These are phyloP conservation scores for Phalaenopsis equestris DNA, from an alignment of 106 monocot species.

Conservation along the genomic window DNA sequence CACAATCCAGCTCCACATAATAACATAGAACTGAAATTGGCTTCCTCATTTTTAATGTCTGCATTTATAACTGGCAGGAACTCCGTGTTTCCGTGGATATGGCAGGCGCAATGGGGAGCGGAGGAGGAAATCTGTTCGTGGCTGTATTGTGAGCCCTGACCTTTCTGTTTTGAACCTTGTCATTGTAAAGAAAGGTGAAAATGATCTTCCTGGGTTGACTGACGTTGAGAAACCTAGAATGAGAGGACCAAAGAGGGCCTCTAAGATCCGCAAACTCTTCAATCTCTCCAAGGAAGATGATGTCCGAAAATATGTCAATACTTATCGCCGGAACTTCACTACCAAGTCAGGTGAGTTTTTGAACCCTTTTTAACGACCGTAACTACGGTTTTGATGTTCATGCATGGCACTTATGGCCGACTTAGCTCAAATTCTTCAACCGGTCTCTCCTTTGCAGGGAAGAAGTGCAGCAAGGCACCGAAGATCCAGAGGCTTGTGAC, in stretches of 20 bases:
- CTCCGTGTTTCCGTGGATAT: constrained; percentile 25
- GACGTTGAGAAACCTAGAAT: constrained; percentile 28
- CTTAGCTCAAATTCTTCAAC: too few relatives aligned
- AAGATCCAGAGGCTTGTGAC: constrained; percentile 31
- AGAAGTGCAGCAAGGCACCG: constrained; percentile 22
- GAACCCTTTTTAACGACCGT: not conserved
- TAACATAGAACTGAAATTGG: too few relatives aligned
- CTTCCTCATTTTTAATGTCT: too few relatives aligned
- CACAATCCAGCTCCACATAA: too few relatives aligned
- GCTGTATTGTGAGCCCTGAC: constrained; percentile 27
- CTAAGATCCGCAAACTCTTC: constrained; percentile 27
- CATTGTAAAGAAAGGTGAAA: constrained; percentile 30
- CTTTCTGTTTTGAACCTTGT: constrained; percentile 25
- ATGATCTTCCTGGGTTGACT: constrained; percentile 26
- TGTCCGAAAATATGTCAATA: constrained; percentile 30
- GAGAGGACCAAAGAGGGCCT: constrained; percentile 32
- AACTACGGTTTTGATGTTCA: too few relatives aligned
- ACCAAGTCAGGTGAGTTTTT: constrained; percentile 12
- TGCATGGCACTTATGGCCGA: too few relatives aligned
- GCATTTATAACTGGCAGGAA: constrained; percentile 10
- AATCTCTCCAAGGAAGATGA: constrained; percentile 31
- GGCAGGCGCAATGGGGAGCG: constrained; percentile 32
- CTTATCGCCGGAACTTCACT: constrained; percentile 19
- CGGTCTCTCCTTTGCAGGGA: not conserved
- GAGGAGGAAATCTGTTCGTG: constrained; percentile 28